These are phyloP conservation scores for Plasmopara viticola DNA, from an alignment of 352 stramenopile species.

Conservation along the genomic window DNA sequence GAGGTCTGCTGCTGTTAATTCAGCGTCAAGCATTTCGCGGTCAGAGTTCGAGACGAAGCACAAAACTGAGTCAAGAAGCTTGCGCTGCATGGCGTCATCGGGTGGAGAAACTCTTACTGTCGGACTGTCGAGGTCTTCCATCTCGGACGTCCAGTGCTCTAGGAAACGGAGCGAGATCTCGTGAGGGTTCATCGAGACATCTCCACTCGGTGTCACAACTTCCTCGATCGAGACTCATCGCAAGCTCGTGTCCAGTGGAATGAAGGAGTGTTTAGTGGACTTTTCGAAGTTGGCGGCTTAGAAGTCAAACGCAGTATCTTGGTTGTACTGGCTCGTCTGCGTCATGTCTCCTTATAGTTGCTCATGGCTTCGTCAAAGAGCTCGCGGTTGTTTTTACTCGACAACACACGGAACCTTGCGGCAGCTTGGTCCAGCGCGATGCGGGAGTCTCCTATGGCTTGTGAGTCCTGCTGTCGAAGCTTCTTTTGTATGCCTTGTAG, in stretches of 20 bases:
- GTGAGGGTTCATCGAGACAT: background rate
- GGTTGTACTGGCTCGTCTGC: constrained; percentile 1
- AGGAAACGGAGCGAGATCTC: background rate
- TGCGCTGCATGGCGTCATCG: background rate
- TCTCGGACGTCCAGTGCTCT: background rate
- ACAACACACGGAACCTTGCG: background rate
- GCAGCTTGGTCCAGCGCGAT: background rate
- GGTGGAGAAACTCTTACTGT: background rate
- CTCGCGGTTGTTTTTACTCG: background rate
- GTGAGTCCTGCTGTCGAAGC: background rate
- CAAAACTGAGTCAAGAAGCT: background rate
- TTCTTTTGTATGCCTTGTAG: background rate
- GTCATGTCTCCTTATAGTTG: constrained; percentile 1
- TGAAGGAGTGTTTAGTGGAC: background rate
- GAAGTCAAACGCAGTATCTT: background rate
- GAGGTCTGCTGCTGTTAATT: background rate
- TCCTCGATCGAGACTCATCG: background rate
- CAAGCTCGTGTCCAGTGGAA: background rate
- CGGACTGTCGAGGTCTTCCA: background rate
- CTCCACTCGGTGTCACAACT: background rate
- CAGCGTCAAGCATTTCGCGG: background rate
- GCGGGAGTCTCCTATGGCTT: background rate
- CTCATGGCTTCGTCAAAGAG: background rate
- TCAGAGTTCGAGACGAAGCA: background rate
- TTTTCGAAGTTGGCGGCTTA: background rate